Conservation (phyloP, 495 filamentous ascomycete genomes). For the Choiromyces venosus region DNA sequence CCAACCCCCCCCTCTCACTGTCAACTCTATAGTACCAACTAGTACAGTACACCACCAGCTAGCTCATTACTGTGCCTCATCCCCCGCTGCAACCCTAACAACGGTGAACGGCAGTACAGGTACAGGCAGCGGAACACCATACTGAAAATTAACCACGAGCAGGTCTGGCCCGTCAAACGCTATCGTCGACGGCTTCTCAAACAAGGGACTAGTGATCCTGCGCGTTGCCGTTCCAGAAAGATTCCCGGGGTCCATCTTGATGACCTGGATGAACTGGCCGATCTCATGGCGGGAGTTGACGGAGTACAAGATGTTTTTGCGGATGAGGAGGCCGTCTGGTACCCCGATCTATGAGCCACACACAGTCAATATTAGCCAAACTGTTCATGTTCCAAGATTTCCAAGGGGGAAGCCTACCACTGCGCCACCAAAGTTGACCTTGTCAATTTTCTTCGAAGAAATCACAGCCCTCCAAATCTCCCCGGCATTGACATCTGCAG, state of each 20-base stretch:
- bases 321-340: constrained; percentile 17
- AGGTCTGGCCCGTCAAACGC: constrained; percentile 10
- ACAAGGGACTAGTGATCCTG: background rate
- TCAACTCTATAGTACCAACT: background rate
- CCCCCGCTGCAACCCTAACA: constrained; percentile 4
- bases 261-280: constrained; percentile 2
- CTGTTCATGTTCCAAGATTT: too few species aligned
- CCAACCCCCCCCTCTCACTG: too few species aligned
- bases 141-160: constrained; percentile 10
- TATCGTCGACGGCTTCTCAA: constrained; percentile 4
- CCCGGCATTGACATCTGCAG: constrained; percentile 1
- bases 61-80: too few species aligned
- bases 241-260: constrained; percentile 8
- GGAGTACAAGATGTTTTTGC: constrained; percentile 7
- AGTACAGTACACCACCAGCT: background rate
- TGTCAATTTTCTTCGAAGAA: background rate
- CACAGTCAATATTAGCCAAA: background rate
- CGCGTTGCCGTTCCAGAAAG: background rate
- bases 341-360: constrained; percentile 9
- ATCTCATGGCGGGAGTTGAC: background rate
- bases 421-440: constrained; percentile 3
- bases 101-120: constrained; percentile 7
- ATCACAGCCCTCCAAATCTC: constrained; percentile 12
- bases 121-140: too few species aligned
- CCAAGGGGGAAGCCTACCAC: background rate